A percentile compares a stretch with the other conserved stretches of the same genome.
phyloP scores from a whole-genome alignment of 2,329 filamentous ascomycete genomes.

The Microdochium paspali region DNA sequence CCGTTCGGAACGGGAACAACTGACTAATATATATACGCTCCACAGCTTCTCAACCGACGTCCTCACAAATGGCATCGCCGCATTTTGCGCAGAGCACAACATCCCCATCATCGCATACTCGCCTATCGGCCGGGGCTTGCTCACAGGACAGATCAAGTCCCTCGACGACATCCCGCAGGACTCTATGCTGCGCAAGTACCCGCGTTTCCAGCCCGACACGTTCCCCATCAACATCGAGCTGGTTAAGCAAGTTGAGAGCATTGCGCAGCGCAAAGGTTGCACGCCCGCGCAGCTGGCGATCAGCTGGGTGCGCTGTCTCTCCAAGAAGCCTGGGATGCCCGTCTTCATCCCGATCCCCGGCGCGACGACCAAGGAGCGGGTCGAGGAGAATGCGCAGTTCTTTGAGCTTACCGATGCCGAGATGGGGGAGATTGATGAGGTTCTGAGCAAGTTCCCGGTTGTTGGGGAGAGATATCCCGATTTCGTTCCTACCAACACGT shows the following conservation, averaged over 20 bases:
- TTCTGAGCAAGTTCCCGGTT: slow-evolving; percentile 36
- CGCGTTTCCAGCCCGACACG: slow-evolving; percentile 53
- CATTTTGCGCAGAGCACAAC: slow-evolving; percentile 47
- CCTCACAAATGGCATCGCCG: slow-evolving; percentile 18
- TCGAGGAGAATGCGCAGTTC: slow-evolving; percentile 49
- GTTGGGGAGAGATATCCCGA: slow-evolving; percentile 39
- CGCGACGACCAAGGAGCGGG: slow-evolving; percentile 43
- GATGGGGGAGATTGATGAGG: slow-evolving; percentile 36
- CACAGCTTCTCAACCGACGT: slow-evolving; percentile 13
- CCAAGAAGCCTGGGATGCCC: slow-evolving; percentile 40
- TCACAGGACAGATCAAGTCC: slow-evolving; percentile 41
- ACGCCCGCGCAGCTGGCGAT: slow-evolving; percentile 58
- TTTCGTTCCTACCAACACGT: slow-evolving; percentile 23
- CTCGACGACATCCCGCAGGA: slow-evolving; percentile 44
- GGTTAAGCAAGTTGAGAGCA: slow-evolving; percentile 42
- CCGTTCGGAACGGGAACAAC: not conserved
- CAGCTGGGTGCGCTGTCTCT: slow-evolving; percentile 48
- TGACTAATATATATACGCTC: not conserved
- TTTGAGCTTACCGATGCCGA: slow-evolving; percentile 41
- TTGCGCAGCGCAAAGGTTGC: slow-evolving; percentile 51
- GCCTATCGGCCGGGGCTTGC: slow-evolving; percentile 52
- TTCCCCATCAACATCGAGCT: slow-evolving; percentile 58
- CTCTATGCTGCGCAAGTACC: slow-evolving; percentile 34
- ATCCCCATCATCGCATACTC: slow-evolving; percentile 68
- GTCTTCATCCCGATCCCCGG: slow-evolving; percentile 59